Base-by-base conservation (phyloP, 2,329 filamentous ascomycete genomes). In the Fusarium denticulatum region DNA sequence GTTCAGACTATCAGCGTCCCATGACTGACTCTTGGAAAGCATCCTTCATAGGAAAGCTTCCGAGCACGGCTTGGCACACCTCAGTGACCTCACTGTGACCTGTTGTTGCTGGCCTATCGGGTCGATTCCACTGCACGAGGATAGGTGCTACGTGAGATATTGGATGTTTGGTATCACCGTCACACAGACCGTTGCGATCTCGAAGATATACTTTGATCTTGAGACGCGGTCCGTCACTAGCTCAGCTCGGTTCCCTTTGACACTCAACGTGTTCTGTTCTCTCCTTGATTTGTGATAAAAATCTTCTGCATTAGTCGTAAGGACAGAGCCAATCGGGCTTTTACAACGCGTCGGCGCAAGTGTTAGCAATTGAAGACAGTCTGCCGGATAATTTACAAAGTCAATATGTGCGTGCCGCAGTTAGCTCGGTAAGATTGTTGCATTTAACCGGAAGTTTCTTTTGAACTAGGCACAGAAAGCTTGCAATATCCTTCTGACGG, bases 181-280 rank as follows among this genome's bases (percentile, higher is more conserved):
- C 42, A 36, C 40, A 57, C 60, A 64, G 47, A 64, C 59, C 53
- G 36, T 32, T 47, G 28, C 39, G 34, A 53, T 66, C 34, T 37
- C 28, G 40, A 42, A 64, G 39, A 64, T 63, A 45, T 34, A 64
- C 47, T 65, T 56, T 63, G 46, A 56, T 64, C 40, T 39, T 64
- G 63, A 64, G 64, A 65, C 63, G 46, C 49, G 52, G 34, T 36
- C 26, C 45, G 40, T 49, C 40, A 64, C 28, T 45, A 57, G 30
- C 40, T 30, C 26, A 13, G 30, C 36, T 30, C 24, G 50, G 32
- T 28, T 37, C 50, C 26, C 50, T 18, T 55, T 39, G 26, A 30
- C 11, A 55, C n/a, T 52, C 49, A 26, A 61, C 34, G 16, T 40
- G 26, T 18, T 24, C 47, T 28, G 26, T 20, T 26, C 61, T 30